phyloP scores from a whole-genome alignment of 495 filamentous ascomycete species.

The Saxispiralis lemnorum region DNA sequence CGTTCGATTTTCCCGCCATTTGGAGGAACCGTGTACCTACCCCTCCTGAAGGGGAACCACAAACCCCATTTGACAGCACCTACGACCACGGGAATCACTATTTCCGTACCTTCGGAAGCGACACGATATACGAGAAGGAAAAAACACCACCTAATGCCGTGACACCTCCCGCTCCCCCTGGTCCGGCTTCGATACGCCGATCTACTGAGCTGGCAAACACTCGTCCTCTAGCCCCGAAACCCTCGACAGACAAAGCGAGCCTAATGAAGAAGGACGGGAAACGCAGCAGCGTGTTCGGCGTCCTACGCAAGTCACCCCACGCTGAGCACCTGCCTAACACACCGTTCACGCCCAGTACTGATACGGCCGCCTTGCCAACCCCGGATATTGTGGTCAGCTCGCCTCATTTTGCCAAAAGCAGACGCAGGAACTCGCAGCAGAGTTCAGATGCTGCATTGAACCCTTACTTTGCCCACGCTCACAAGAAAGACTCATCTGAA shows the following conservation, averaged over 20 bases:
- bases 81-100: constrained; percentile 6
- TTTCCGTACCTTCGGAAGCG: constrained; percentile 11
- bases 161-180: not conserved
- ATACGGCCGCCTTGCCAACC: not conserved
- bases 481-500: not conserved
- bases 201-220: too few species aligned
- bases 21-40: not conserved
- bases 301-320: not conserved
- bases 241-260: not conserved
- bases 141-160: not conserved
- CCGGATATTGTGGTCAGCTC: constrained; percentile 7
- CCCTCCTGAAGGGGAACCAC: constrained; percentile 11
- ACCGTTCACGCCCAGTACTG: not conserved
- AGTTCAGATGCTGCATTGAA: not conserved
- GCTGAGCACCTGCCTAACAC: not conserved
- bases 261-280: not conserved
- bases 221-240: too few species aligned
- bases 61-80: not conserved
- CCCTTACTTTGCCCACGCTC: not conserved
- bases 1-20: too few species aligned
- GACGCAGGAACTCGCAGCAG: not conserved
- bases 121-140: constrained; percentile 1
- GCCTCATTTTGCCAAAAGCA: not conserved
- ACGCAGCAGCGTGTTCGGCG: constrained; percentile 8
- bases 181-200: too few species aligned